Base-by-base conservation (phyloP, 139 green algal genomes). In the Chlamydomonas schloesseri region DNA sequence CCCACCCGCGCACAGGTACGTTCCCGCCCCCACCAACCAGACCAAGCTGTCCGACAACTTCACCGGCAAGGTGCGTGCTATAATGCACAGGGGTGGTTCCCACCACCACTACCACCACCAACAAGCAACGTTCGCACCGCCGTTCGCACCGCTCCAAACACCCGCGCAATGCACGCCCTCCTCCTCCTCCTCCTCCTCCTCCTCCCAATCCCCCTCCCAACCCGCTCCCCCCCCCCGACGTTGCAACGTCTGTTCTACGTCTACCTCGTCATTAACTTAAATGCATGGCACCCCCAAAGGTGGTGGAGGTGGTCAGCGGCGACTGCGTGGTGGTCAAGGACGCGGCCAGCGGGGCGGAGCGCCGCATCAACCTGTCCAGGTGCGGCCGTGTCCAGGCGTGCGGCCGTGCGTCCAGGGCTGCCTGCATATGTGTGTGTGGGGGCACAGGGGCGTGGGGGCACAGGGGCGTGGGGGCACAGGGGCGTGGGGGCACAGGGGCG, bases 251-350 rank as follows among this genome's bases (percentile, higher is more conserved):
- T n/a, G n/a, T n/a, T n/a, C n/a, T n/a, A n/a, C n/a, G n/a, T n/a
- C n/a, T n/a, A n/a, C n/a, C n/a, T n/a, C n/a, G n/a, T n/a, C n/a
- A n/a, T n/a, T n/a, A n/a, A n/a, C n/a, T n/a, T n/a, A n/a, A n/a
- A n/a, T n/a, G n/a, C n/a, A n/a, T n/a, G n/a, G n/a, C n/a, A n/a
- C n/a, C n/a, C n/a, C n/a, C n/a, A n/a, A n/a, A 89, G 74, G 80
- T 93, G 5, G 68, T 94, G 0, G 97, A 99, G 93, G 88, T 98
- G 20, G 94, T 98, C 6, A 97, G 90, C 36, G 97, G 97, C n/a
- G 97, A 99, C 89, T 97, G 91, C 76, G 26, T 99, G 71, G 86
- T 98, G 0, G 84, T 99, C 24, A 93, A 91, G 77, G 97, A 99
- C 90, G 74, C 83, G 21, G 81, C 86, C 14, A 90, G 75, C 69